phyloP scores from a whole-genome alignment of 2,329 filamentous ascomycete genomes.

The Pseudogymnoascus sp. region DNA sequence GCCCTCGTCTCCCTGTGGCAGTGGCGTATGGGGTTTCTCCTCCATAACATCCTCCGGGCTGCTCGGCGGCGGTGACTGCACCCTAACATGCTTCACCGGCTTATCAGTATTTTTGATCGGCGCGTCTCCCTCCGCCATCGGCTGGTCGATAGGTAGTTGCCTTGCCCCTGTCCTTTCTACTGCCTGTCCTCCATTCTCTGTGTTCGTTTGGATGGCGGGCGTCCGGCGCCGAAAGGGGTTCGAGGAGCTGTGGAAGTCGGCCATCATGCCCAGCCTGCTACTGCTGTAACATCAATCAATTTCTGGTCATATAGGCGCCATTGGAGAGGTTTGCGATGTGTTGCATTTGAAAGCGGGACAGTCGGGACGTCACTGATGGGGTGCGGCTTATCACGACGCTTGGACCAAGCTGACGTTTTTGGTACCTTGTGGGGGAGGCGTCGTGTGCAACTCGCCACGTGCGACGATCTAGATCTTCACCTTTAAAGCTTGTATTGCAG shows the following conservation, averaged over 20 bases:
- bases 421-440: neutral
- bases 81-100: slow-evolving; percentile 60
- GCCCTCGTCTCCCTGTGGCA: slow-evolving; percentile 26
- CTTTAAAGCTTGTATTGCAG: slow-evolving; percentile 1
- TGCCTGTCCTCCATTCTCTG: neutral
- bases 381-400: slow-evolving; percentile 2
- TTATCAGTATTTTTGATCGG: slow-evolving; percentile 34
- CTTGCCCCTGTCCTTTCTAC: neutral
- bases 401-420: slow-evolving; percentile 6
- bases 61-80: slow-evolving; percentile 57
- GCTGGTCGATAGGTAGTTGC: slow-evolving; percentile 3
- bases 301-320: slow-evolving; percentile 6
- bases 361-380: slow-evolving; percentile 1
- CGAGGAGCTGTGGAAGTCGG: slow-evolving; percentile 24
- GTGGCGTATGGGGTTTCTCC: slow-evolving; percentile 24
- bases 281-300: neutral
- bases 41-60: slow-evolving; percentile 24
- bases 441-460: neutral
- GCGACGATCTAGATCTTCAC: neutral
- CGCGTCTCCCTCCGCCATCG: slow-evolving; percentile 13
- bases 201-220: slow-evolving; percentile 5
- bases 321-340: neutral
- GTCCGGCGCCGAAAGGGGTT: slow-evolving; percentile 28
- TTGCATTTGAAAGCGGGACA: neutral
- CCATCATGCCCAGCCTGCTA: slow-evolving; percentile 21